Base-by-base conservation (phyloP, 2,329 filamentous ascomycete genomes). In the Malbranchea zuffiana region DNA sequence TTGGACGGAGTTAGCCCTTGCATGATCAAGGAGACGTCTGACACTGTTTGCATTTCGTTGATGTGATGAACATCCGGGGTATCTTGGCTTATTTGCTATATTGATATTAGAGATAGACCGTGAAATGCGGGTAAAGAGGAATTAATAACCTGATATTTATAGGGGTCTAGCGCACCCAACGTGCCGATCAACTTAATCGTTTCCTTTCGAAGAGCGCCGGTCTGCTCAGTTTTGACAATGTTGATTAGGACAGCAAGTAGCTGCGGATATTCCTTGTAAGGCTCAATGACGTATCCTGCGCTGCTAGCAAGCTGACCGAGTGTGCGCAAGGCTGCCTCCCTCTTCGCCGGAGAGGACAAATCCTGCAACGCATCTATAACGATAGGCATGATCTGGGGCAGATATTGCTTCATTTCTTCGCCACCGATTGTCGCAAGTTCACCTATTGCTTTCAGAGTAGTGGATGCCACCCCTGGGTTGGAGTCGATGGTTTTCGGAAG, bases 1-100 rank as follows among this genome's bases (percentile, higher is more conserved):
- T 84, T 94, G 0, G 88, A 96, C 0, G 90, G 92, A 0, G 87
- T 96, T 26, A 95, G 69, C 10, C 92, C 90, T 27, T 84, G 86
- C 88, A 98, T 98, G 70, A 98, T 96, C 19, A 98, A 71, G 3
- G 87, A 90, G 30, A 98, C 92, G 59, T 98, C 90, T 0, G 88
- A 93, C 50, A 93, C 69, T 6, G 68, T 66, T 47, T 79, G 71
- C n/a, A 73, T 68, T 53, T 80, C 76, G 30, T 75, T 67, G 37
- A 73, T 69, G 32, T 78, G 73, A 52, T 90, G 82, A 45, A 80
- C 74, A 53, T 95, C 88, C 0, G 86, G 85, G 2, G 79, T 82
- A 45, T 80, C 78, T 58, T 96, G 88, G 56, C 92, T 83, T 35
- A 94, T 86, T 65, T 94, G 83, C 63, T 72, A 23, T 31, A 32